phyloP scores from a whole-genome alignment of 163 green algal genomes.

The Coccomyxa subellipsoidea region DNA sequence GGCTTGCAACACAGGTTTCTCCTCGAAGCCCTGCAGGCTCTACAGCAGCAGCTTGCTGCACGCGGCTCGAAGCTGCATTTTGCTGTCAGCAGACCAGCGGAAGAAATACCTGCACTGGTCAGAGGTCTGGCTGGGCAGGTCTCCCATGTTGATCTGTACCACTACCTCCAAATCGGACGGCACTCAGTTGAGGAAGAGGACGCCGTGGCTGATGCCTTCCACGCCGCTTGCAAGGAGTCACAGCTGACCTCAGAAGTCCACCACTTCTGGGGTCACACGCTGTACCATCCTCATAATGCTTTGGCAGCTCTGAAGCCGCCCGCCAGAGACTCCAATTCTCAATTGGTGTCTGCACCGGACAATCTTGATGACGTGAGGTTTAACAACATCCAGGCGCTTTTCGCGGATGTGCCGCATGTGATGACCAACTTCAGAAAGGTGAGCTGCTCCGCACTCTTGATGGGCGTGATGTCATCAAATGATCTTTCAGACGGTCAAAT shows the following conservation, averaged over 20 bases:
- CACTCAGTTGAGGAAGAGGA: not conserved
- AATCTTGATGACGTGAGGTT: not conserved
- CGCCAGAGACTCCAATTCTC: not conserved
- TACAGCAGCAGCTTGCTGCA: not conserved
- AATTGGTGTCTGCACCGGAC: not conserved
- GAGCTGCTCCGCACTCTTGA: not conserved
- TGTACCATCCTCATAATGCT: conserved; percentile 41
- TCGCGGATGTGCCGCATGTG: conserved; percentile 8
- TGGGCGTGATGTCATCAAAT: not conserved
- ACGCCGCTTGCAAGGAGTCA: not conserved
- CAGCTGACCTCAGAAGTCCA: not conserved
- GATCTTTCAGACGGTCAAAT: not conserved
- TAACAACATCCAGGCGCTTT: not conserved
- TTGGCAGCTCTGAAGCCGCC: not conserved
- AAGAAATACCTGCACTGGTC: not conserved
- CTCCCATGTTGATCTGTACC: not conserved
- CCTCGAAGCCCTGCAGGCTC: not conserved
- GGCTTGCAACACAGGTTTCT: not conserved
- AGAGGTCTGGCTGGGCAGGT: not conserved
- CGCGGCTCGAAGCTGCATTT: not conserved
- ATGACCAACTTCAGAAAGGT: conserved; percentile 42
- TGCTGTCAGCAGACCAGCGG: not conserved
- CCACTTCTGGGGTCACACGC: conserved; percentile 29
- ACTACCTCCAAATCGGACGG: not conserved
- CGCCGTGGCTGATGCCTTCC: not conserved